Evolutionary conservation across 2,329 filamentous ascomycete genomes (phyloP), one percentile per base, ranked within the genome.

Genomic region (Seiridium cupressi): DNA sequence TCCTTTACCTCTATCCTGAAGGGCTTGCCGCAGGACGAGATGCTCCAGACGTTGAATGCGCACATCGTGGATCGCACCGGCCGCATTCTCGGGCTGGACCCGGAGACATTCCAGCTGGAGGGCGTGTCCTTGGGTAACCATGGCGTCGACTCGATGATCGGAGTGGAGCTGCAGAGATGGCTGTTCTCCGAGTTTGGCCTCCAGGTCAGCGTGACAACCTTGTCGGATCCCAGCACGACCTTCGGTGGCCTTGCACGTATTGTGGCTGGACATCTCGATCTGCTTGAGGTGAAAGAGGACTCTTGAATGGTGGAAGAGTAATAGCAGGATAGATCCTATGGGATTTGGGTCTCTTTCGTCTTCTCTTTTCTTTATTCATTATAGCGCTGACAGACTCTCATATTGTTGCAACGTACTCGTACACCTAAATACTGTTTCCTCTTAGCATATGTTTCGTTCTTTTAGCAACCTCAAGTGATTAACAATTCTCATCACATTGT

Each of bases 141-240:
- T 7, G 57, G 57, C 6, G 34, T 59, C 13, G 57, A 59, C 42
- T 59, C 57, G 48, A 59, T 59, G 57, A 59, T 59, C 34, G 57
- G 57, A 10, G 57, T 59, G 6, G 57, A 59, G 40, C 42, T 59
- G 26, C 57, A 59, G 40, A 36, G 8, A 3, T 59, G 57, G 57
- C 32, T 59, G 35, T 59, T 59, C 51, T 55, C 54, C 48, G 57
- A 59, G 42, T 59, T 59, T 47, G 57, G 57, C 40, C 57, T 59
- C 34, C 57, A 55, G 49, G 26, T 59, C 13, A 53, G 57, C 40
- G 42, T 59, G 8, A 32, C 38, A 46, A 36, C 35, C 8, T 34
- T 59, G 10, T 59, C 57, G 31, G 44, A 59, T 40, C 57, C 57
- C 10, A 53, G 26, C 18, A 59, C 57, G 18, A 59, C 57, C 6